phyloP scores from a whole-genome alignment of 2,329 filamentous ascomycete species.

The Davidsoniella neocaledoniae region DNA sequence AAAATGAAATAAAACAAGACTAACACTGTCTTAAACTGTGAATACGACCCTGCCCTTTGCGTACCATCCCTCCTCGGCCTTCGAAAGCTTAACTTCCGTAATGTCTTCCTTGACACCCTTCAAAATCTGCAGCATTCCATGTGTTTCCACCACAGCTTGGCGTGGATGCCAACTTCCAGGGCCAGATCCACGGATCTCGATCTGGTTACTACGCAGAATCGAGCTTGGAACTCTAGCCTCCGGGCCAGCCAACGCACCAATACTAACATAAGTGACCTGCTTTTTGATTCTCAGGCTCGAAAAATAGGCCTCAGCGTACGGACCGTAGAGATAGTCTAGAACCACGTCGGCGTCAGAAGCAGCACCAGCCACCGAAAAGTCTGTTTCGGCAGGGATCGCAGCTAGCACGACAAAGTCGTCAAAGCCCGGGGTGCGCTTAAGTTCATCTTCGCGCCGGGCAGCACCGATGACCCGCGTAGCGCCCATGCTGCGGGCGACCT shows the following conservation, averaged over 20 bases:
- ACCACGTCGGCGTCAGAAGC: conserved; percentile 28
- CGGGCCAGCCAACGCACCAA: conserved; percentile 28
- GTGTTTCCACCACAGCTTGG: conserved; percentile 16
- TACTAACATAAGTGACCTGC: conserved; percentile 35
- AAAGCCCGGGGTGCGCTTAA: conserved; percentile 16
- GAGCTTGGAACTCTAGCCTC: conserved; percentile 25
- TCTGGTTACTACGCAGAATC: conserved; percentile 29
- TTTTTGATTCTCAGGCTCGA: conserved; percentile 23
- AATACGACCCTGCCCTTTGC: conserved; percentile 18
- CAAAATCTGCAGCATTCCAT: conserved; percentile 17
- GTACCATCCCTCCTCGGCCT: conserved; percentile 18
- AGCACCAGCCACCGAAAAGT: conserved; percentile 19
- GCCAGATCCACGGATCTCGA: conserved; percentile 30
- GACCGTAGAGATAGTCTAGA: conserved; percentile 40
- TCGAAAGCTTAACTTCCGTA: conserved; percentile 14
- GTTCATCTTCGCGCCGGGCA: conserved; percentile 21
- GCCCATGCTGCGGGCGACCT: conserved; percentile 30
- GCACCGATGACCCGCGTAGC: conserved; percentile 34
- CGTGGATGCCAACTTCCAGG: conserved; percentile 26
- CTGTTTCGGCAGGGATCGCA: not conserved
- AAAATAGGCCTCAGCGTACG: conserved; percentile 25
- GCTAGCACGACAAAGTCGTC: not conserved
- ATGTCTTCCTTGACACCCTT: conserved; percentile 15
- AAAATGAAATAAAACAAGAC: no score
- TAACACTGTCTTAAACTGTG: not conserved